Percentiles rank a stretch among this genome's conserved stretches.
Conservation (phyloP, 805 yeast genomes). For the Millerozyma miso region DNA sequence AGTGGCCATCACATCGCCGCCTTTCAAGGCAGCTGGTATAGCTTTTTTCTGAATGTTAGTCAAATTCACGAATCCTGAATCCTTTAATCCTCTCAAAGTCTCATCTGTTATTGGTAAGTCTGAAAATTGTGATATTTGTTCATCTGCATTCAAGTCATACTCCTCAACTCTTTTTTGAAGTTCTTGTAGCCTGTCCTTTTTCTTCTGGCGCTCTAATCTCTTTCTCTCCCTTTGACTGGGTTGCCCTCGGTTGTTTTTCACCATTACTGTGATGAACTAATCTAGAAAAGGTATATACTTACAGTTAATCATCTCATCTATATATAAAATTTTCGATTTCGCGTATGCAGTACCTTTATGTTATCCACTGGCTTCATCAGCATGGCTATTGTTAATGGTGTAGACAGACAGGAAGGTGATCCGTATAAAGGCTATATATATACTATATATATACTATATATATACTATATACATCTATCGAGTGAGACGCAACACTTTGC, state of each 20-base stretch:
- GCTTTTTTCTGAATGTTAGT: slow-evolving; percentile 85
- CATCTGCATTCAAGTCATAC: slow-evolving; percentile 42
- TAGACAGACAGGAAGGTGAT: too few species aligned
- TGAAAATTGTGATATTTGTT: slow-evolving; percentile 46
- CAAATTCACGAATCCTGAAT: slow-evolving; percentile 70
- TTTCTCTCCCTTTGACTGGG: background rate
- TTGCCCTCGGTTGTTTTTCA: slow-evolving; percentile 12
- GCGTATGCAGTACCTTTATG: slow-evolving; percentile 4
- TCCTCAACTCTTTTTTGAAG: slow-evolving; percentile 52
- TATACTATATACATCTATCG: too few species aligned
- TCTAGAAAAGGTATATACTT: background rate
- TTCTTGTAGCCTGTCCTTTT: slow-evolving; percentile 31
- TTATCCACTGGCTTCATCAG: too few species aligned
- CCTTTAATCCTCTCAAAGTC: slow-evolving; percentile 69
- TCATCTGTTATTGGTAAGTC: slow-evolving; percentile 72
- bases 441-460: too few species aligned
- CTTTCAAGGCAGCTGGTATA: slow-evolving; percentile 71
- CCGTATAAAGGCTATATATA: too few species aligned
- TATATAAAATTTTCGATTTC: slow-evolving; percentile 3
- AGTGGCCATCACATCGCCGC: slow-evolving; percentile 78
- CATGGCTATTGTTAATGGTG: too few species aligned
- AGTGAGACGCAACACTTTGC: too few species aligned
- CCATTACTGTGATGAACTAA: slow-evolving; percentile 12
- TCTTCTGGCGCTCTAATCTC: slow-evolving; percentile 21
- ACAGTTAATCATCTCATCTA: slow-evolving; percentile 5